Base-by-base conservation (phyloP, 768 basidiomycete genomes). In the Mycena alexandri region DNA sequence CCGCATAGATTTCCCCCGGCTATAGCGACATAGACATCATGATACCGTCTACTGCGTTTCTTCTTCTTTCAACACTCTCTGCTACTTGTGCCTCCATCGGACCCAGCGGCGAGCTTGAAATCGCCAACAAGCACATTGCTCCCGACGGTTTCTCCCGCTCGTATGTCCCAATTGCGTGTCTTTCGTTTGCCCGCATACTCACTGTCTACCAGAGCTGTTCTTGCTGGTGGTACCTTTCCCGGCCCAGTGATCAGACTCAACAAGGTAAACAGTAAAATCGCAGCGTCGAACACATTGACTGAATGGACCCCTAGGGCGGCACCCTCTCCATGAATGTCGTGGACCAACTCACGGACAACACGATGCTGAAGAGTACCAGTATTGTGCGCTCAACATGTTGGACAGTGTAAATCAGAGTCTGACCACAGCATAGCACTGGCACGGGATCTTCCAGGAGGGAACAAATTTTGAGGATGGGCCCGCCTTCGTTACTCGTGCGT, bases 381-480 rank as follows among this genome's bases (percentile, higher is more conserved):
- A 79, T 80, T 38, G 80, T 79, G 38, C n/a, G 79, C 70, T 9
- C n/a, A 8, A 6, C 43, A 12, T n/a, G 17, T 38, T 33, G 9
- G 16, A 61, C 3, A 12, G n/a, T 34, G 19, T 25, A 34, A 0
- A 43, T 34, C 7, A 8, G 22, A 29, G 2, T 24, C 51, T 24
- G 11, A 29, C 67, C 33, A 22, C 12, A 9, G 78, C 22, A 21
- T 67, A 81, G 81, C 87, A 88, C 68, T 88, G 85, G 86, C 87
- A 88, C 69, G 87, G 87, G 3, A 70, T 88, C 52, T 79, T 76
- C 57, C 86, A 87, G 70, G 71, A 74, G 1, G 63, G 68, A 4
- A 81, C 82, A 7, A 84, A 80, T 61, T 84, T 77, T 75, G 83
- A 79, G 1, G 87, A 88, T 61, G 87, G 87, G 10, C 67, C 77